Evolutionary conservation across 805 yeast genomes (phyloP).

Genomic region (Isabelozyma heimii): DNA sequence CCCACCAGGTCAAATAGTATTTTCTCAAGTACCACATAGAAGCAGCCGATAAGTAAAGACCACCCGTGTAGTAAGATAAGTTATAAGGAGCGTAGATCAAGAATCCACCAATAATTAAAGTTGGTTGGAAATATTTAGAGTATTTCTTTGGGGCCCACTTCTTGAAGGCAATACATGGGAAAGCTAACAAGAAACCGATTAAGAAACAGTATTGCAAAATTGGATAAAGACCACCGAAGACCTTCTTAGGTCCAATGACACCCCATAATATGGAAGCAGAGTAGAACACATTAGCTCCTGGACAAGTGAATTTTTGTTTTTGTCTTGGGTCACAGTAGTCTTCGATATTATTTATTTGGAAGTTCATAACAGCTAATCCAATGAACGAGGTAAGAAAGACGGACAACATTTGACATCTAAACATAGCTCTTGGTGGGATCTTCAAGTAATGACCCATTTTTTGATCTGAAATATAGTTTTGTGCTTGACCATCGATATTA

Average conservation of each 20-base stretch:
- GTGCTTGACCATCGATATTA: constrained; percentile 56
- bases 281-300: constrained; percentile 35
- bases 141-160: constrained; percentile 12
- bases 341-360: constrained; percentile 25
- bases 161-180: constrained; percentile 14
- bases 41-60: constrained; percentile 21
- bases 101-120: constrained; percentile 31
- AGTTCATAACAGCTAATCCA: constrained; percentile 25
- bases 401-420: constrained; percentile 35
- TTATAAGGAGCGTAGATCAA: constrained; percentile 32
- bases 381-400: constrained; percentile 21
- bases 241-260: constrained; percentile 48
- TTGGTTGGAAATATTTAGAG: constrained; percentile 31
- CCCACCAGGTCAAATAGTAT: constrained; percentile 31
- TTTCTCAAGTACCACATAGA: constrained; percentile 29
- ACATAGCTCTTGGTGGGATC: constrained; percentile 57
- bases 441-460: constrained; percentile 64
- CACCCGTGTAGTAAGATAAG: constrained; percentile 26
- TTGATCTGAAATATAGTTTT: constrained; percentile 52
- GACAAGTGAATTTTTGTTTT: constrained; percentile 41
- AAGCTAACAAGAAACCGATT: constrained; percentile 27
- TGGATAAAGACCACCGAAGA: constrained; percentile 32
- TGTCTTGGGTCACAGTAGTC: constrained; percentile 42
- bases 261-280: constrained; percentile 67
- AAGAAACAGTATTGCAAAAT: constrained; percentile 31